Percentiles rank a stretch among this genome's conserved stretches.
Conservation (phyloP, 306 rosid species). For the Begonia fuchsioides region DNA sequence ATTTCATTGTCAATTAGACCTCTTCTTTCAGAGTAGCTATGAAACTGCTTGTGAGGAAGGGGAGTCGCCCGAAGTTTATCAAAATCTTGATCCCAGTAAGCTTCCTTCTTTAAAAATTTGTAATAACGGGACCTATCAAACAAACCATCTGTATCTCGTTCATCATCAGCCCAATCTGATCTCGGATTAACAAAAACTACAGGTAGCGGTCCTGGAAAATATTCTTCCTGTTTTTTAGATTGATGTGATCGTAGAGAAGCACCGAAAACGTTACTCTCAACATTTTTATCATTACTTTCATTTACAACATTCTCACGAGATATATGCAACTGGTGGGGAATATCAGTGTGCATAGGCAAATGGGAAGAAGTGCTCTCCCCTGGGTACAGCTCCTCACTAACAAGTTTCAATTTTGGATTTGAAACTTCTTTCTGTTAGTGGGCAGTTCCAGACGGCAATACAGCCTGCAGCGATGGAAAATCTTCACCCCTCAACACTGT, state of each 20-base stretch:
- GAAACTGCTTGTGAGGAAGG: slow-evolving; percentile 47
- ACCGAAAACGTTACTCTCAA: slow-evolving; percentile 16
- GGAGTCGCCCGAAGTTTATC: slow-evolving; percentile 63
- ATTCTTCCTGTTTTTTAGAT: slow-evolving; percentile 46
- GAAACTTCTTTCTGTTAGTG: slow-evolving; percentile 51
- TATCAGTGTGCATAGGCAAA: slow-evolving; percentile 23
- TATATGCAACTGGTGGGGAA: slow-evolving; percentile 19
- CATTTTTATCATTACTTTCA: slow-evolving; percentile 16
- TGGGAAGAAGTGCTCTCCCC: slow-evolving; percentile 29
- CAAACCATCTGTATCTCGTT: slow-evolving; percentile 80
- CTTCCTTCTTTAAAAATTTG: slow-evolving; percentile 41
- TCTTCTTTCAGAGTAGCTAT: slow-evolving; percentile 36
- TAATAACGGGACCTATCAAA: slow-evolving; percentile 49
- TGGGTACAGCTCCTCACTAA: slow-evolving; percentile 15
- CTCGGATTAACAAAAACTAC: slow-evolving; percentile 55
- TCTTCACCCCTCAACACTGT: slow-evolving; percentile 82
- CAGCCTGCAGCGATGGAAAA: slow-evolving; percentile 78
- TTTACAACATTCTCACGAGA: slow-evolving; percentile 14
- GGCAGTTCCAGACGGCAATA: slow-evolving; percentile 47
- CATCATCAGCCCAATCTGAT: slow-evolving; percentile 97
- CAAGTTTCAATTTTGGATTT: slow-evolving; percentile 36
- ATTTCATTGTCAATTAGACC: slow-evolving; percentile 61
- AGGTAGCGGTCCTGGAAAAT: slow-evolving; percentile 64
- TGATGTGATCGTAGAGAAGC: slow-evolving; percentile 20
- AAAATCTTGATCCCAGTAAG: slow-evolving; percentile 67